Evolutionary conservation across 768 basidiomycete genomes (phyloP), one percentile per base, ranked within the genome.

Genomic region (Zangia roseola): DNA sequence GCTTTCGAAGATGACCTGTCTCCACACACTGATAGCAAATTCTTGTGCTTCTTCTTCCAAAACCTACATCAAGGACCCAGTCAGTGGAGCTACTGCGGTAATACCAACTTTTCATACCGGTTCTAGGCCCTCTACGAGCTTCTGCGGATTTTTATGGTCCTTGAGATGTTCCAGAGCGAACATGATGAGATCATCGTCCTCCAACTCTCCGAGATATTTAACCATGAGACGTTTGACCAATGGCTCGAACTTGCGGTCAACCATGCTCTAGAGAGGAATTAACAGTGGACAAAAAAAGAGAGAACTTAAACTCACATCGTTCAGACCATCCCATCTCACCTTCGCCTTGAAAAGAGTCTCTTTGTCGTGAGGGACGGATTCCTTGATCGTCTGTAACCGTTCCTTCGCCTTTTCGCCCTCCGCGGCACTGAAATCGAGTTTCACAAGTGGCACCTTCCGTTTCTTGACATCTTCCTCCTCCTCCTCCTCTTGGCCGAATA

Each of bases 111-210:
- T n/a, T 78, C 93, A 62, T 71, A 95, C 94, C 51, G 91, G 88
- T 72, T 93, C 91, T 19, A 97, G 71, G 12, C 91, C 93, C 59
- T 95, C 94, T 10, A 92, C 81, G 2, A 97, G 76, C 62, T 91
- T 93, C 47, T 79, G 78, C 0, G 93, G 89, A 16, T 81, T 74
- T 61, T 94, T 94, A 63, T 91, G 88, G 56, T 95, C 94, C 66
- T 91, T 90, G 39, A 97, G 71, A 64, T 95, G 92, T 65, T 97
- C 94, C 12, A 95, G 71, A 8, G 90, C 91, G 65, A 93, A 97
- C 82, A 95, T 90, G 48, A 93, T 86, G 51, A 97, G 77, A 62
- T 97, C 94, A 53, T 94, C 91, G 61, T 95, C 94, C 52, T 94
- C 91, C 61, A 93, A 78, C 61, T 94, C 92, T 50, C 93, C 94